Percentiles rank a stretch among this genome's conserved stretches.
Evolutionary conservation across 345 rosid genomes (phyloP).

Genomic region (Anastatica hierochuntica): DNA sequence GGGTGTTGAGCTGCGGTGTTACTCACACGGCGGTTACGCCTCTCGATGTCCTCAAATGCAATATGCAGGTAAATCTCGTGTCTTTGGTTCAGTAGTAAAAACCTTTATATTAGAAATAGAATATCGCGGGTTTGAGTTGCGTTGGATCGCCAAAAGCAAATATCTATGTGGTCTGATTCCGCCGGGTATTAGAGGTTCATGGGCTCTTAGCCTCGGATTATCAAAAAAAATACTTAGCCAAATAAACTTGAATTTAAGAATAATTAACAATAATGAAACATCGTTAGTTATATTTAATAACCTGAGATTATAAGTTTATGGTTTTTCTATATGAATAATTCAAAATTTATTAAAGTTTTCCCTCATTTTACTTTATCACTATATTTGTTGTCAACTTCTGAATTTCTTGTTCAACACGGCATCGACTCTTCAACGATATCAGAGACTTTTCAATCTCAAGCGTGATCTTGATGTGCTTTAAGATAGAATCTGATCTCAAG

Average conservation of each 20-base stretch:
- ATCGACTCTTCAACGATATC: not conserved
- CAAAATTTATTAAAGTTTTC: not conserved
- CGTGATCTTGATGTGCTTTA: not conserved
- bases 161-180: no score
- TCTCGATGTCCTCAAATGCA: slow-evolving; percentile 92
- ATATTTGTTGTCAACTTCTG: slow-evolving; percentile 2
- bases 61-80: slow-evolving; percentile 71
- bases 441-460: not conserved
- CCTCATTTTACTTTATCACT: not conserved
- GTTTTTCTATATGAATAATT: not conserved
- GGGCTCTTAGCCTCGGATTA: no score
- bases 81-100: no score
- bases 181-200: no score
- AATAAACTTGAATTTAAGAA: not conserved
- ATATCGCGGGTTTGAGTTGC: no score
- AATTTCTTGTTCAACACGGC: slow-evolving; percentile 9
- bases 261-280: not conserved
- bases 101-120: no score
- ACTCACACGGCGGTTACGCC: slow-evolving; percentile 91
- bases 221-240: no score
- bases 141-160: no score
- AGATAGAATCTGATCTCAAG: no score
- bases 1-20: slow-evolving; percentile 64
- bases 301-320: no score
- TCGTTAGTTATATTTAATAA: no score